Base-by-base conservation (phyloP, 805 yeast genomes). In the Grigorovia jiainica region DNA sequence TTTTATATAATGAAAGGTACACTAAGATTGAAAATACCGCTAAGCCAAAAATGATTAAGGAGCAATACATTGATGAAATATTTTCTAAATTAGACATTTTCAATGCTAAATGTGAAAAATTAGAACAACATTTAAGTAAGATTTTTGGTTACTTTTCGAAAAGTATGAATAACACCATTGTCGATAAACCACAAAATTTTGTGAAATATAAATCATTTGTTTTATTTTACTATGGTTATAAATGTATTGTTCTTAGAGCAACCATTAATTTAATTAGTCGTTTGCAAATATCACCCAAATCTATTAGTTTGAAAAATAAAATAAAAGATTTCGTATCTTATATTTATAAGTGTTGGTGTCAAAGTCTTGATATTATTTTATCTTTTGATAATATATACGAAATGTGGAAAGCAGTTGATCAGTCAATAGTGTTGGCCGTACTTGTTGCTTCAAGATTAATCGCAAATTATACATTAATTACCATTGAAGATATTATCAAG, bases 1-100 rank as follows among this genome's bases (percentile, higher is more conserved):
- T 56, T 21, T 45, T 59, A 16, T 57, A 44, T 40, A 40, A 43
- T 37, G 56, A 53, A 32, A 50, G 46, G 20, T 58, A 46, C 38
- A 58, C 64, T 0, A 47, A 58, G 1, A 52, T 59, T 15, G 47
- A 44, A 40, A 54, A 57, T 36, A 43, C 43, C 9, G 55, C 61
- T 5, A 48, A 50, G 41, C 56, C 60, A 6, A 38, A 43, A 4
- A 32, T 36, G 11, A 25, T 54, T 13, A 47, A 49, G 38, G 36
- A 43, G 3, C 40, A 40, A 32, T 40, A 58, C 20, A 27, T 51
- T 13, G 32, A 37, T 11, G 62, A 57, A 25, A 35, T 59, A 3
- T 46, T 45, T 36, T 34, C 42, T 41, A 11, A 34, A 33, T 7
- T 23, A 40, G 11, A 40, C 42, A 4, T 48, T 48, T 25, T 20